Conservation (phyloP, 352 stramenopile species). For the Globisporangium abappressorium region DNA sequence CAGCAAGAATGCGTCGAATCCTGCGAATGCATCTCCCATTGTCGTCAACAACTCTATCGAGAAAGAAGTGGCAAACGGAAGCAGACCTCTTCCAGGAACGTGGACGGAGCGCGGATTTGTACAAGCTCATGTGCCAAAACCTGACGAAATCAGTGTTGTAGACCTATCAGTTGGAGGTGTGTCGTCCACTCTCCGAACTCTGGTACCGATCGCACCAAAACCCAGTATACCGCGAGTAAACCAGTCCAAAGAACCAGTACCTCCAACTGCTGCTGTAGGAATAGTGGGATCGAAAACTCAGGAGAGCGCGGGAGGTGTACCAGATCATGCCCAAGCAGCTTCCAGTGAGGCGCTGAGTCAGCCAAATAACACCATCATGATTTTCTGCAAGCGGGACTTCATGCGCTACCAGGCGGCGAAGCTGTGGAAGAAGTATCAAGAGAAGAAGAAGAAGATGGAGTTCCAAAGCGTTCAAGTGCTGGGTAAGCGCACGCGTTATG, state of each 20-base stretch:
- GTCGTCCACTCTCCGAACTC: not conserved
- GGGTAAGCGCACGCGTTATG: conserved; percentile 54
- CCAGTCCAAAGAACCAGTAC: not conserved
- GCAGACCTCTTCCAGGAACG: not conserved
- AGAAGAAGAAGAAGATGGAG: conserved; percentile 51
- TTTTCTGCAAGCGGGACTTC: conserved; percentile 83
- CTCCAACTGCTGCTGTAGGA: not conserved
- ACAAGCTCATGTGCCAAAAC: not conserved
- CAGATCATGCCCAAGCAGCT: not conserved
- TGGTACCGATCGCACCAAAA: not conserved
- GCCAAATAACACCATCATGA: conserved; percentile 60
- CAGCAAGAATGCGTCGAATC: not conserved
- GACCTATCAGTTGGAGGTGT: not conserved
- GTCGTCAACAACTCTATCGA: not conserved
- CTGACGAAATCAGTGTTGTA: not conserved
- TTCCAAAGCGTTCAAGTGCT: conserved; percentile 41
- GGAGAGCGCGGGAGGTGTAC: not conserved
- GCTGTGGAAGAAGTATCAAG: conserved; percentile 74
- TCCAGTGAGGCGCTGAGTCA: not conserved
- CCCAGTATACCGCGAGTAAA: not conserved
- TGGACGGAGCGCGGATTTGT: not conserved
- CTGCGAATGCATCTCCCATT: not conserved
- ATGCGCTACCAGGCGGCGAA: conserved; percentile 68
- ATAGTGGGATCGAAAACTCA: not conserved
- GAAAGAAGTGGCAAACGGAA: not conserved